phyloP scores from a whole-genome alignment of 176 grass and related monocot species.

The Musa itinerans region DNA sequence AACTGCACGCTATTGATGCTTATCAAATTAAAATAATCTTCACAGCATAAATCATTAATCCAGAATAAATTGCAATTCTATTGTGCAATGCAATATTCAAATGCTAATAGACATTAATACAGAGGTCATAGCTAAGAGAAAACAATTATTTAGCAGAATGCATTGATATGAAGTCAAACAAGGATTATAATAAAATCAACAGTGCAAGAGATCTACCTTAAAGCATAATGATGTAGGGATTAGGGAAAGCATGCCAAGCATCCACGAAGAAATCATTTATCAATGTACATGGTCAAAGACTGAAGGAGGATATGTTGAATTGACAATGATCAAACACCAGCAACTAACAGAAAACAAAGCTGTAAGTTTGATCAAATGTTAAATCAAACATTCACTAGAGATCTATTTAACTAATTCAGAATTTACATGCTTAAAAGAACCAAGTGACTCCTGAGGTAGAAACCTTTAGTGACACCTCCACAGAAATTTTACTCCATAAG shows the following conservation, averaged over 20 bases:
- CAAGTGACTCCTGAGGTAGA: too few relatives aligned
- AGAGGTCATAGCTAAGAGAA: background rate
- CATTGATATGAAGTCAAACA: background rate
- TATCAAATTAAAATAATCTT: too few relatives aligned
- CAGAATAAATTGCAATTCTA: background rate
- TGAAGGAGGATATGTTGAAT: background rate
- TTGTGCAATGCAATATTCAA: background rate
- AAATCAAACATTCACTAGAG: background rate
- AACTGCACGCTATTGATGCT: too few relatives aligned
- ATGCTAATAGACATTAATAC: background rate
- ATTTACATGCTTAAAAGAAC: background rate
- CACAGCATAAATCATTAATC: background rate
- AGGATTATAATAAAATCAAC: background rate
- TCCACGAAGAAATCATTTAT: background rate
- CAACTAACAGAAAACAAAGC: background rate
- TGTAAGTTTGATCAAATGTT: background rate
- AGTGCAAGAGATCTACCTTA: conserved; percentile 3
- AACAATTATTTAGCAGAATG: background rate
- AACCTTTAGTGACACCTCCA: background rate
- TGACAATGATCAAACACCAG: background rate
- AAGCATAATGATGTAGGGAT: background rate
- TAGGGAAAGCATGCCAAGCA: background rate
- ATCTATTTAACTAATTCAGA: background rate
- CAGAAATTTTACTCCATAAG: background rate
- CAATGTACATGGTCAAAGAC: background rate